Base-by-base conservation (phyloP, 192 early-diverging fungal species). In the Jimgerdemannia lactiflua region DNA sequence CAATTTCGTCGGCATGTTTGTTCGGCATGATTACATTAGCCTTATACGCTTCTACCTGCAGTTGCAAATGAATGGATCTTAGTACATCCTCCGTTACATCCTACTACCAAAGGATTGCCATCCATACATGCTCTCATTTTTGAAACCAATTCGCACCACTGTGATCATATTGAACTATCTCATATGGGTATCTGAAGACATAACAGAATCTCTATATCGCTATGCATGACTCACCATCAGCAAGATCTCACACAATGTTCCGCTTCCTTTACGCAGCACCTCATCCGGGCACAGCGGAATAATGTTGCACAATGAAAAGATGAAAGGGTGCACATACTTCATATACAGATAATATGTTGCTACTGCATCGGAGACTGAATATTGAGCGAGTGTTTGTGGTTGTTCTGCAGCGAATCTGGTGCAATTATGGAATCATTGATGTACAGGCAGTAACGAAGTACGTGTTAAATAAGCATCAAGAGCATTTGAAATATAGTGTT, bases 341-440 rank as follows among this genome's bases (percentile, higher is more conserved):
- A 98, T 99, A 77, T 98, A 99, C 8, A 99, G 83, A 70, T 99
- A 99, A 80, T 98, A 99, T 1, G 98, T 99, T 0, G 98, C 98
- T 8, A 99, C 98, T 1, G 98, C 98, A 85, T 99, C 98, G 39
- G 98, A 99, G 43, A 99, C 98, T 8, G 97, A 98, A 80, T 99
- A 99, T 78, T 98, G 96, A 4, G 98, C 95, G 68, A 99, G 85
- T 7, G 86, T 92, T 77, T 98, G 97, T 39, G 98, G 98, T 70
- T 94, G 84, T 78, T 98, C 96, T 3, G 86, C 78, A 0, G 98
- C 98, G 80, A 93, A 97, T 72, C 92, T 93, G 29, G 29, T 29
- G 29, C 29, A 29, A 29, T 29, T 1, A 29, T 29, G 29, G 29
- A 29, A 29, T 29, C 29, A 29, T 29, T 29, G 29, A 29, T 29